phyloP scores from a whole-genome alignment of 2,329 filamentous ascomycete species.

The Juglanconis oblonga region DNA sequence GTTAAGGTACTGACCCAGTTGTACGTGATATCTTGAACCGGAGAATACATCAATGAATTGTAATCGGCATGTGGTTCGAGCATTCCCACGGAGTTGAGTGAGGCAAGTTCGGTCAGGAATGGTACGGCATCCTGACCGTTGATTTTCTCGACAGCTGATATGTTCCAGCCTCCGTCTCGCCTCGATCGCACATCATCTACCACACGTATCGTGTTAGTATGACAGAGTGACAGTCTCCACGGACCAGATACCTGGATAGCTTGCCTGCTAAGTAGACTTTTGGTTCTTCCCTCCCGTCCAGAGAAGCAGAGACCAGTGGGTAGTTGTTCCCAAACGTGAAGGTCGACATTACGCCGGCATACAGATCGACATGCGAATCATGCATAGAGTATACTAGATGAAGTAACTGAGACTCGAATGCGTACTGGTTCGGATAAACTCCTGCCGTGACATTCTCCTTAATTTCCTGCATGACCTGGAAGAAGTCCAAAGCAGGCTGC shows the following conservation, averaged over 20 bases:
- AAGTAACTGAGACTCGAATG: conserved; percentile 34
- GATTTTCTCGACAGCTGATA: conserved; percentile 28
- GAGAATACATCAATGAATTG: conserved; percentile 34
- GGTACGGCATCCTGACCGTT: conserved; percentile 27
- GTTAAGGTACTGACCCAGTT: too few relatives aligned
- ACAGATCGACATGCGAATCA: conserved; percentile 32
- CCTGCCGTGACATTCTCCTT: conserved; percentile 30
- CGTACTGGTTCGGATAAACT: conserved; percentile 34
- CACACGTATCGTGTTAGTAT: conserved; percentile 11
- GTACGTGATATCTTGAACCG: conserved; percentile 18
- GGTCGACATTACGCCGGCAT: conserved; percentile 26
- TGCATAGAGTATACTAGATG: conserved; percentile 30
- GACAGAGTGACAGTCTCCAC: neutral
- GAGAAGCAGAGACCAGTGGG: conserved; percentile 28
- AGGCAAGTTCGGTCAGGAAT: conserved; percentile 30
- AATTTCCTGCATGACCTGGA: conserved; percentile 27
- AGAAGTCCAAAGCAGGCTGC: conserved; percentile 34
- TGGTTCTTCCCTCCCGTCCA: conserved; percentile 30
- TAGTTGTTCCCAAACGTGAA: conserved; percentile 31
- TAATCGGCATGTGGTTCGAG: conserved; percentile 40
- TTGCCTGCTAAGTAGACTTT: conserved; percentile 27
- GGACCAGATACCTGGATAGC: neutral
- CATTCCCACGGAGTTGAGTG: conserved; percentile 31
- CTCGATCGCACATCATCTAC: neutral
- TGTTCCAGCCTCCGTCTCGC: neutral